phyloP scores from a whole-genome alignment of 371 early-diverging fungal species.

The Mucor plumbeus region DNA sequence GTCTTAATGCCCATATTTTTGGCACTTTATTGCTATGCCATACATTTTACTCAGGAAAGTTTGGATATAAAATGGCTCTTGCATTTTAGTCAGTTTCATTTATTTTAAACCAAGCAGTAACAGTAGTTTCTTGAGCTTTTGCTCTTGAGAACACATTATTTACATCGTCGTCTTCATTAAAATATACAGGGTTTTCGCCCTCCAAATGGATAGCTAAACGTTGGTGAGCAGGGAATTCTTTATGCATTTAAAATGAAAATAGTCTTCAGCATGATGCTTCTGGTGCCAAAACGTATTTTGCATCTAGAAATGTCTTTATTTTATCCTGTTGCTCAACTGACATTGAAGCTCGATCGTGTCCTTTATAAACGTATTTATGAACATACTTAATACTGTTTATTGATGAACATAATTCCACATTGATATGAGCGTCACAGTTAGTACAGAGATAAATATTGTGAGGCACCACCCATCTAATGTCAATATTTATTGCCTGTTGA shows the following conservation, averaged over 20 bases:
- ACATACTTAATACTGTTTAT: conserved; percentile 39
- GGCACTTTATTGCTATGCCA: too few relatives aligned
- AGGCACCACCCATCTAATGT: conserved; percentile 41
- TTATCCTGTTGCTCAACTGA: conserved; percentile 19
- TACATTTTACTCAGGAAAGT: too few relatives aligned
- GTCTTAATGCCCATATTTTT: too few relatives aligned
- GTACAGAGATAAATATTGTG: conserved; percentile 24
- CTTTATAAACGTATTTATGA: conserved; percentile 45
- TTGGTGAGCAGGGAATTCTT: conserved; percentile 18
- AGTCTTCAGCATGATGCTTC: conserved; percentile 34
- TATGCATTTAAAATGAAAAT: conserved; percentile 10
- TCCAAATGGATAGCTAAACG: conserved; percentile 26
- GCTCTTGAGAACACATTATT: neutral
- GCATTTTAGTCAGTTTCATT: too few relatives aligned
- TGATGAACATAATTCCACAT: conserved; percentile 30
- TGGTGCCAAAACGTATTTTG: conserved; percentile 36
- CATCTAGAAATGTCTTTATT: conserved; percentile 20
- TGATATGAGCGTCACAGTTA: conserved; percentile 39
- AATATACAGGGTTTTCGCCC: conserved; percentile 21
- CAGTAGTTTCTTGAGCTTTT: conserved; percentile 4
- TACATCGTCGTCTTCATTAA: conserved; percentile 1
- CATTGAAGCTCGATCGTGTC: conserved; percentile 28
- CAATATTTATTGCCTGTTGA: neutral
- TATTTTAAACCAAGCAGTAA: conserved; percentile 21
- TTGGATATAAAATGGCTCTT: too few relatives aligned